These are phyloP conservation scores for Geosmithia flava DNA, from an alignment of 2,329 filamentous ascomycete genomes.

Conservation along the genomic window DNA sequence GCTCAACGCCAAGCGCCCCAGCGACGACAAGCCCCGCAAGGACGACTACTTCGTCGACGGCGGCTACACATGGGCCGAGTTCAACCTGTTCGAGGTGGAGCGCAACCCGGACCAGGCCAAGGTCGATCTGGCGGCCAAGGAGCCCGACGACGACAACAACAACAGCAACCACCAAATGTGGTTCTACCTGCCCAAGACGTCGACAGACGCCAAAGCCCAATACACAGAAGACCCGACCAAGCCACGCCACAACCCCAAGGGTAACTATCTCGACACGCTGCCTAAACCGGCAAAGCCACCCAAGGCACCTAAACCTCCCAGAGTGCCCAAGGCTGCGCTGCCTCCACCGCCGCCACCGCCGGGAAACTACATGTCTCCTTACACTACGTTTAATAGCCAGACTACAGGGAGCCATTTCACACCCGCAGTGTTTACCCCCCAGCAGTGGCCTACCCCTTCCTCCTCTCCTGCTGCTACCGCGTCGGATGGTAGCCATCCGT, in stretches of 20 bases:
- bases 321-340: not conserved
- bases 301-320: constrained; percentile 6
- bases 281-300: constrained; percentile 34
- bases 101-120: constrained; percentile 49
- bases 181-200: constrained; percentile 76
- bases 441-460: not conserved
- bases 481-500: constrained; percentile 8
- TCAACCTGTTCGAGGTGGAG: constrained; percentile 46
- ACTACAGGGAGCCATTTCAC: not conserved
- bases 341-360: too few species aligned
- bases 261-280: constrained; percentile 62
- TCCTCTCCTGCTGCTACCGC: not conserved
- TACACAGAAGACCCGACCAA: constrained; percentile 67
- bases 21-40: constrained; percentile 49
- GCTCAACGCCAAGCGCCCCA: constrained; percentile 49
- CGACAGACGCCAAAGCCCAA: constrained; percentile 81
- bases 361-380: too few species aligned
- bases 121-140: constrained; percentile 2
- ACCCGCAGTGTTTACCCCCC: not conserved
- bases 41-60: constrained; percentile 57
- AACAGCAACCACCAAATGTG: constrained; percentile 63
- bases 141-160: not conserved
- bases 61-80: constrained; percentile 67
- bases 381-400: too few species aligned
- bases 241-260: constrained; percentile 52